Base-by-base conservation (phyloP, 129 eudicot species). In the Deinandra increscens region DNA sequence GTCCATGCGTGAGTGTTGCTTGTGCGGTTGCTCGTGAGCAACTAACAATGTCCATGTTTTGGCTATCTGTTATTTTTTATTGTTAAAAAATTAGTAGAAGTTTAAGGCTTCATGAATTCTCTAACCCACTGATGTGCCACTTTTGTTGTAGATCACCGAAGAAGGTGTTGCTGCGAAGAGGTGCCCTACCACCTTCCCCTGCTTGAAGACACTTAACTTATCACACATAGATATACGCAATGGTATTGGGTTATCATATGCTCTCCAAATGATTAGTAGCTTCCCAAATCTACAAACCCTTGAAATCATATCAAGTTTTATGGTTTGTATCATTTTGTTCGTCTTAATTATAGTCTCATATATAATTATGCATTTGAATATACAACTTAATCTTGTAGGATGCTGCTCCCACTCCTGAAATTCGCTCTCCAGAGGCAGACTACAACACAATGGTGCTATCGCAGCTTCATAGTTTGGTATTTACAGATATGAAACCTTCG, bases 221-320 rank as follows among this genome's bases (percentile, higher is more conserved):
- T 10, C 3, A 14, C n/a, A n/a, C n/a, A 42, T 71, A 3, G 45
- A 71, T 43, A 15, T 59, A 15, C 13, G 11, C 19, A 14, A 6
- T 42, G 42, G 11, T n/a, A 2, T 1, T 18, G 12, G 14, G 59
- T 31, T 26, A 41, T 43, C n/a, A 18, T 43, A 5, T 71, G 59
- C 59, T 59, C 18, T 26, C 43, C 45, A 71, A 42, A 2, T 71
- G 39, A 44, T 59, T 44, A 38, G 12, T 6, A 9, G 58, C 76
- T 59, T 31, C 33, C 59, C 48, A 6, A 71, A 59, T 71, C 12
- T 71, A 46, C 59, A 71, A 46, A 71, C 20, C 9, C 76, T 71
- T 29, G 48, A 29, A 55, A 71, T 71, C 68, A 59, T 0, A 9
- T 19, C 61, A 11, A 59, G 58, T n/a, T n/a, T n/a, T n/a, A n/a